Base-by-base conservation (phyloP, 768 basidiomycete genomes). In the Panaeolus papilionaceus region DNA sequence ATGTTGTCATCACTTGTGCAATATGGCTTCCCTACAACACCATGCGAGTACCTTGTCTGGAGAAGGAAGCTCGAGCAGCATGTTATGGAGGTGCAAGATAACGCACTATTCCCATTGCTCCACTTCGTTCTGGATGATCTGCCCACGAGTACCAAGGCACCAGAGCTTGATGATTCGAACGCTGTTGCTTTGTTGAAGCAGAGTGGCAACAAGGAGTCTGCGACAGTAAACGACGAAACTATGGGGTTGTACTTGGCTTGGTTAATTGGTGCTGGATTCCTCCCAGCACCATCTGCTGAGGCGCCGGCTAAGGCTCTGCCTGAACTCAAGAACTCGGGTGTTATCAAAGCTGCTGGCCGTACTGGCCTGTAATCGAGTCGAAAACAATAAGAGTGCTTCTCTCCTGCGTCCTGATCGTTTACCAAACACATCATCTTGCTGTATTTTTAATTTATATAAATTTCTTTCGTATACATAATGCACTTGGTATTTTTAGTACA, bases 81-180 rank as follows among this genome's bases (percentile, higher is more conserved):
- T 76, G 97, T 97, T 58, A 91, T 98, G 84, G 92, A 95, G 65
- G 89, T 86, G 8, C 94, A 96, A 76, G 97, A 99, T 77, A 99
- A 99, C 71, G 98, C 98, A 1, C 85, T 99, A 51, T 99, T 96
- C 87, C 98, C 98, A 2, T 82, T 99, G 10, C 86, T 99, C 18
- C 97, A 99, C 79, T 98, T 98, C 72, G 98, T 99, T 28, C 82
- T 99, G 38, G 98, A 98, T 76, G 98, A 99, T 78, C 84, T 99
- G 20, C 98, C 98, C 4, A 98, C 96, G 28, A 95, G 93, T 74
- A 99, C 97, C 28, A 98, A 96, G 78, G 89, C 95, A 0, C 94
- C 98, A 2, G 91, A 93, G 69, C 82, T 99, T 62, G 93, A 97
- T 75, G 94, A 98, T 75, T 76, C 84, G 23, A 98, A 97, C 76